Base-by-base conservation (phyloP, 1,284 basidiomycete species). In the Mrakiaceae sp. region DNA sequence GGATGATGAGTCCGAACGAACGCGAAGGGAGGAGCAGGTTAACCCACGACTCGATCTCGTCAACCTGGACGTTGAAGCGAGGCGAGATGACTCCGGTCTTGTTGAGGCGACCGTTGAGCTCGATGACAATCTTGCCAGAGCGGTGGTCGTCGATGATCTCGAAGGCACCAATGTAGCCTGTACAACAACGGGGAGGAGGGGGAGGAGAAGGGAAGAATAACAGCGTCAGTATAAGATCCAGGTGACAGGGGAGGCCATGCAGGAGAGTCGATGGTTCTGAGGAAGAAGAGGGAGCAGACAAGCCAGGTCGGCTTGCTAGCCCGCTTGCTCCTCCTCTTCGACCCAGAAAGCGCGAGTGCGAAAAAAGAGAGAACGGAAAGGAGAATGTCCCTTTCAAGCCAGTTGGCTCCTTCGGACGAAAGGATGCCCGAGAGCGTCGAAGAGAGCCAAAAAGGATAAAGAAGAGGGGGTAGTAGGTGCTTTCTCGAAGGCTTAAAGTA, bases 121-220 rank as follows among this genome's bases (percentile, higher is more conserved):
- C 93, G 71, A 98, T 85, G 72, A 99, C 94, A 71, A 99, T 90
- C 82, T 99, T 99, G 76, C 93, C 93, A 14, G 92, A 87, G 69
- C 96, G 93, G 80, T 98, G 96, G 82, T 99, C 96, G 76, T 99
- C 96, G 76, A 99, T 88, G 79, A 97, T 90, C 80, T 98, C 95
- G 76, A 98, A 98, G 81, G 98, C 95, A 74, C 93, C 93, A 70
- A 98, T 97, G 84, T 98, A 98, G 69, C 93, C 94, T 97, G 71
- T 7, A 54, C n/a, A 50, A 27, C 27, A 27, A 27, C 27, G 27
- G 27, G 27, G 27, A 27, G 27, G 27, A 27, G 27, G 16, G 52
- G 48, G 40, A 44, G 40, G n/a, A 39, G 40, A 48, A 27, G 57
- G 57, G 27, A 27, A 27, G 27, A 27, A 27, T 27, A 27, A 27